phyloP scores from a whole-genome alignment of 768 basidiomycete genomes.

The Suillus plorans region DNA sequence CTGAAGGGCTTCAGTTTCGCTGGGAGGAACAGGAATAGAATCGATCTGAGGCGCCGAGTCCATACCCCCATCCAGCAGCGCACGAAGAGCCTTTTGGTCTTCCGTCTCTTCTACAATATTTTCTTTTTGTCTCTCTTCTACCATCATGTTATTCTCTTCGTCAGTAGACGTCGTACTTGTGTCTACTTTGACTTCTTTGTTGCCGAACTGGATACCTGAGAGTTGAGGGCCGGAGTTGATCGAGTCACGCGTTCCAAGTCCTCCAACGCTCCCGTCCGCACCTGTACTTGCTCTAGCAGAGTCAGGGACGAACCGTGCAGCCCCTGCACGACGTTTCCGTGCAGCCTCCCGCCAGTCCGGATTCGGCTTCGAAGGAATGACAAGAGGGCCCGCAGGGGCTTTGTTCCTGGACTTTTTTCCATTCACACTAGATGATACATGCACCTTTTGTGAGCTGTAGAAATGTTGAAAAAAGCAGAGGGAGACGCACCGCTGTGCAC shows the following conservation, averaged over 20 bases:
- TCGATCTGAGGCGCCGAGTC: slow-evolving; percentile 45
- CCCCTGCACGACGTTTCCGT: slow-evolving; percentile 47
- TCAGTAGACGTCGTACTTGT: slow-evolving; percentile 2
- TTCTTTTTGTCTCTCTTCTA: slow-evolving; percentile 22
- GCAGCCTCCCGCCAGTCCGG: slow-evolving; percentile 88
- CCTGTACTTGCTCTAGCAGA: slow-evolving; percentile 56
- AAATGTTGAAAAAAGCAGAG: slow-evolving; percentile 32
- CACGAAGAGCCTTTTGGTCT: slow-evolving; percentile 79
- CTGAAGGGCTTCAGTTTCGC: slow-evolving; percentile 81
- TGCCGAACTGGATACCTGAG: slow-evolving; percentile 59
- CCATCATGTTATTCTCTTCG: slow-evolving; percentile 22
- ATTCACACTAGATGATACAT: slow-evolving; percentile 37
- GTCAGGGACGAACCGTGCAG: slow-evolving; percentile 57
- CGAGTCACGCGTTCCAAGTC: slow-evolving; percentile 68
- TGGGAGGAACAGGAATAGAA: slow-evolving; percentile 58
- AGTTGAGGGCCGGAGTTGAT: slow-evolving; percentile 78
- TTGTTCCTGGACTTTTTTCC: slow-evolving; percentile 38
- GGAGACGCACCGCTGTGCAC: slow-evolving; percentile 84
- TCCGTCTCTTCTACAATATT: slow-evolving; percentile 56
- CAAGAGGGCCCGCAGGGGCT: slow-evolving; percentile 59
- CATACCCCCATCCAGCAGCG: slow-evolving; percentile 59
- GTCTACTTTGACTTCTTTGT: slow-evolving; percentile 28
- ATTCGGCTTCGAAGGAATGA: slow-evolving; percentile 86
- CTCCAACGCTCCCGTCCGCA: slow-evolving; percentile 73
- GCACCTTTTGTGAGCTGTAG: slow-evolving; percentile 74